phyloP scores from a whole-genome alignment of 345 rosid genomes.

The Gossypium raimondii region DNA sequence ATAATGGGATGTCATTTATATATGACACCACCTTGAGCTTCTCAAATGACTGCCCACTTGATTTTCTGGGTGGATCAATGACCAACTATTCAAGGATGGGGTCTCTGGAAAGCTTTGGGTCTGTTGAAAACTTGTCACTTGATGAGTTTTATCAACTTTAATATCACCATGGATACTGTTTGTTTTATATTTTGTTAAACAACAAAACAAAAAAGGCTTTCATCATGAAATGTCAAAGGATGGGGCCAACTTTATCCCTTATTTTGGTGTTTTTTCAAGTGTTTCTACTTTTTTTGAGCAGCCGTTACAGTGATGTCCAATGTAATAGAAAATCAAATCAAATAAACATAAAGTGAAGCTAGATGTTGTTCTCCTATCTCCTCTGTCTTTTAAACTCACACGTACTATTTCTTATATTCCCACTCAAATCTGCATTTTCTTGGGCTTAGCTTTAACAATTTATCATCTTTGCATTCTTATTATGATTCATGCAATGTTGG shows the following conservation, averaged over 20 bases:
- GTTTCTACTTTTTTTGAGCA: background rate
- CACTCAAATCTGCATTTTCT: no score
- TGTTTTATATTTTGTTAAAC: background rate
- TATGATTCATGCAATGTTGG: no score
- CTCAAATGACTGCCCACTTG: constrained; percentile 74
- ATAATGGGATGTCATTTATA: constrained; percentile 53
- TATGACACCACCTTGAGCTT: constrained; percentile 68
- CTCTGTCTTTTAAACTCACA: background rate
- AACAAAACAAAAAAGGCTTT: background rate
- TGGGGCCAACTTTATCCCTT: background rate
- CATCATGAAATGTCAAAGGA: background rate
- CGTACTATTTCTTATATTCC: background rate
- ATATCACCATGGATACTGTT: background rate
- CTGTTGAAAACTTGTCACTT: constrained; percentile 71
- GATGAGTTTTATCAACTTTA: constrained; percentile 60
- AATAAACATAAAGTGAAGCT: background rate
- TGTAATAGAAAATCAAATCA: background rate
- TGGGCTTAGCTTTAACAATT: no score
- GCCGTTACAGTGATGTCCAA: background rate
- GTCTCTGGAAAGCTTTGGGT: constrained; percentile 58
- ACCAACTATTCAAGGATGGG: constrained; percentile 51
- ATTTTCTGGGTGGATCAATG: constrained; percentile 72
- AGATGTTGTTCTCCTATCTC: background rate
- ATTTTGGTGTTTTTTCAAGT: background rate
- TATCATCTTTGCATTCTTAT: no score